These are phyloP conservation scores for Jacaranda copaia DNA, from an alignment of 257 asterid species.

Conservation along the genomic window DNA sequence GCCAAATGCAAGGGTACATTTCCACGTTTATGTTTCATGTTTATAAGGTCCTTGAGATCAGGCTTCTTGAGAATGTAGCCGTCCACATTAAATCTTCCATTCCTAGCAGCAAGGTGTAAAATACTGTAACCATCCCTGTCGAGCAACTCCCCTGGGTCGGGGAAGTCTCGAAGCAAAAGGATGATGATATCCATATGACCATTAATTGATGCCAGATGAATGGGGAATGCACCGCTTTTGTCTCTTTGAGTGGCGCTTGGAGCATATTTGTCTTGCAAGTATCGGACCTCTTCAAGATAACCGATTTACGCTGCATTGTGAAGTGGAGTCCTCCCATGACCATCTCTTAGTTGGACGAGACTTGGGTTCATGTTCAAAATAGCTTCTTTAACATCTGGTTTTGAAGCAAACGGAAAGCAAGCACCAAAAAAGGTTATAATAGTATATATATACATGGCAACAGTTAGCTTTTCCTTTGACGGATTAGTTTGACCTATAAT, in stretches of 20 bases:
- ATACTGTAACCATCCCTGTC: slow-evolving; percentile 34
- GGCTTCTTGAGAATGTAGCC: slow-evolving; percentile 35
- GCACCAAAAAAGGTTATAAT: too few relatives aligned
- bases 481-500: too few relatives aligned
- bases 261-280: slow-evolving; percentile 18
- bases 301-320: slow-evolving; percentile 42
- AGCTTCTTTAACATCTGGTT: slow-evolving; percentile 37
- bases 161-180: slow-evolving; percentile 38
- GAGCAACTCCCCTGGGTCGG: slow-evolving; percentile 47
- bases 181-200: slow-evolving; percentile 32
- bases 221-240: slow-evolving; percentile 37
- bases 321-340: slow-evolving; percentile 35
- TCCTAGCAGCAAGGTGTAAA: slow-evolving; percentile 48
- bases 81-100: slow-evolving; percentile 36
- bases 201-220: slow-evolving; percentile 38
- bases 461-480: too few relatives aligned
- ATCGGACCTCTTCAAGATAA: slow-evolving; percentile 27
- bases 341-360: slow-evolving; percentile 23
- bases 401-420: neutral
- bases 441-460: too few relatives aligned
- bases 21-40: slow-evolving; percentile 42
- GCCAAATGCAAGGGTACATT: slow-evolving; percentile 49
- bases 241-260: slow-evolving; percentile 21
- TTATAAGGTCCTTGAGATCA: slow-evolving; percentile 36
- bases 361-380: slow-evolving; percentile 29